A percentile compares a stretch with the other conserved stretches of the same genome.
Evolutionary conservation across 805 yeast genomes (phyloP).

Genomic region (Lipomyces yamadae): DNA sequence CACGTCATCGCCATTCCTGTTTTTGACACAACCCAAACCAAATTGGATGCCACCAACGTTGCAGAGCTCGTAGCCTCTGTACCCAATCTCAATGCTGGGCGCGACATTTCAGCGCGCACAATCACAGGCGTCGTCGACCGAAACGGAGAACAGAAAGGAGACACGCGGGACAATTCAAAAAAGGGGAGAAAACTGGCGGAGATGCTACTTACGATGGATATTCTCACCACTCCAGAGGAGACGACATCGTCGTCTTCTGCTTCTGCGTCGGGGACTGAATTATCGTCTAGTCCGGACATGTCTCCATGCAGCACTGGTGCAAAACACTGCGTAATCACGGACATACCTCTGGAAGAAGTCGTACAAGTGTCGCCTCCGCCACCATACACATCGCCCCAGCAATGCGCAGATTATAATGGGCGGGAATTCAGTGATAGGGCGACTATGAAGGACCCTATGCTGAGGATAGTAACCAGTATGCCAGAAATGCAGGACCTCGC

Average conservation of each 20-base stretch:
- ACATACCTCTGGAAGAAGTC: not conserved
- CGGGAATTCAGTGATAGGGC: not conserved
- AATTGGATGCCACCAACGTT: not conserved
- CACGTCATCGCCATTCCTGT: not conserved
- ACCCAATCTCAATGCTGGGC: not conserved
- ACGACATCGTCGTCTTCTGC: not conserved
- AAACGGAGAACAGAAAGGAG: not conserved
- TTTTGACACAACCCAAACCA: not conserved
- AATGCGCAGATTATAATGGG: not conserved
- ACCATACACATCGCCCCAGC: not conserved
- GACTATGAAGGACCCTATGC: not conserved
- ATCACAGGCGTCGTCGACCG: not conserved
- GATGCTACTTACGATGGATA: not conserved
- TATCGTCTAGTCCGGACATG: not conserved
- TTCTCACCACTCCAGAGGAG: not conserved
- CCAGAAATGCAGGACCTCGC: not conserved
- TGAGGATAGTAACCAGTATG: not conserved
- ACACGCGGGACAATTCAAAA: not conserved
- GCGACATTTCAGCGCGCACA: not conserved
- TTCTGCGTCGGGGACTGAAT: not conserved
- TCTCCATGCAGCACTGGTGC: not conserved
- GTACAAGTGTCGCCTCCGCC: not conserved
- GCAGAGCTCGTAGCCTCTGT: not conserved
- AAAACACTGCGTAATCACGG: not conserved
- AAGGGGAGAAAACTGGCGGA: conserved; percentile 1